Conservation (phyloP, 805 yeast species). For the Sungouiozyma intestinalis region DNA sequence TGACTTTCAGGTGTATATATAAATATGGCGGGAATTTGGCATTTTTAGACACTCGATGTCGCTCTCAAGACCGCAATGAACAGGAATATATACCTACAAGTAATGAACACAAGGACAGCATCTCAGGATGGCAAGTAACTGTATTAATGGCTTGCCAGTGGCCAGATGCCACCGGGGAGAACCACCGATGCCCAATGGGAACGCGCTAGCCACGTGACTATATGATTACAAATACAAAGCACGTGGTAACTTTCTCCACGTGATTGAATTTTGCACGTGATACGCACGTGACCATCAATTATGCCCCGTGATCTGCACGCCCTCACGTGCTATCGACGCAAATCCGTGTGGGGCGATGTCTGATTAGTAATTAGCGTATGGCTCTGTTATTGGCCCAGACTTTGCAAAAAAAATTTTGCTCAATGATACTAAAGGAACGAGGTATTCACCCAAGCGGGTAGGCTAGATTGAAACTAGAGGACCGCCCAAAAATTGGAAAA, state of each 20-base stretch:
- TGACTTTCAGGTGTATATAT: neutral
- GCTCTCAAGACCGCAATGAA: no score
- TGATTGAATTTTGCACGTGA: neutral
- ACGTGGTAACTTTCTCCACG: neutral
- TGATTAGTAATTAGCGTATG: neutral
- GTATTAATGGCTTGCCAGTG: no score
- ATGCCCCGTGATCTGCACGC: no score
- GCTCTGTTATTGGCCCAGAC: neutral
- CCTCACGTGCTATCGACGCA: no score
- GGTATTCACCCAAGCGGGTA: no score
- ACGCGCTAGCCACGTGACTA: no score
- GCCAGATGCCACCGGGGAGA: neutral
- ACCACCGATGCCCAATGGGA: neutral
- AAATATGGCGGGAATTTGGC: neutral
- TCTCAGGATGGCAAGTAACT: no score
- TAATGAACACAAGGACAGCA: no score
- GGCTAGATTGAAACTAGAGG: neutral
- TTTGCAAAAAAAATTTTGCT: neutral
- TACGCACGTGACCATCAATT: no score
- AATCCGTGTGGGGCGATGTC: neutral
- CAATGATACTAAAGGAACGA: neutral
- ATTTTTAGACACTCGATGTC: neutral
- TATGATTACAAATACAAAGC: no score
- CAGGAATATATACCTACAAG: no score
- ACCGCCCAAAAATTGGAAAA: neutral